Evolutionary conservation across 768 basidiomycete species (phyloP).

Genomic region (Russula emetica): DNA sequence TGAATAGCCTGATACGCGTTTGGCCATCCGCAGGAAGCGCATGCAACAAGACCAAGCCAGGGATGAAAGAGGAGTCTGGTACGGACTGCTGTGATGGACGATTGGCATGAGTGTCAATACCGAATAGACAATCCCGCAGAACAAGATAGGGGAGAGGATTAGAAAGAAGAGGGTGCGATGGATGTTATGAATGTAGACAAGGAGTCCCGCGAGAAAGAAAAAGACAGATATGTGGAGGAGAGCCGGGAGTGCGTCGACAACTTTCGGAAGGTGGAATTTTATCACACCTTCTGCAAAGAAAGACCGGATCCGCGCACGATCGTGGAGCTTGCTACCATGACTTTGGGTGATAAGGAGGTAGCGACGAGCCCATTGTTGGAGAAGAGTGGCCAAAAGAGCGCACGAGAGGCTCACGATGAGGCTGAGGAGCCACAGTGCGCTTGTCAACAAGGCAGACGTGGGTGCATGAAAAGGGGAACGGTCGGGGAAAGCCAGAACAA

Average conservation of each 20-base stretch:
- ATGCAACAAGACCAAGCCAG: background rate
- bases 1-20: too few relatives aligned
- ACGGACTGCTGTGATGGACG: background rate
- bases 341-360: background rate
- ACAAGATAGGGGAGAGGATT: background rate
- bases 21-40: too few relatives aligned
- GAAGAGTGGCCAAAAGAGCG: background rate
- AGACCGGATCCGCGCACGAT: constrained; percentile 1
- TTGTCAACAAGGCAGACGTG: background rate
- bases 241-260: background rate
- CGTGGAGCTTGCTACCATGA: background rate
- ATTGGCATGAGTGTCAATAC: constrained; percentile 1
- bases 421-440: background rate
- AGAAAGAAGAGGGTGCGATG: background rate
- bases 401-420: background rate
- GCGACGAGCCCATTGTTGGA: constrained; percentile 5
- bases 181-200: background rate
- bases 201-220: background rate
- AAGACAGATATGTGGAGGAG: too few relatives aligned
- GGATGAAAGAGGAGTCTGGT: background rate
- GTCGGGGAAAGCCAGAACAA: background rate
- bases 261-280: background rate
- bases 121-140: background rate
- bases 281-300: background rate
- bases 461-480: background rate